phyloP scores from a whole-genome alignment of 139 green algal genomes.

The Raphidocelis subcapitata region DNA sequence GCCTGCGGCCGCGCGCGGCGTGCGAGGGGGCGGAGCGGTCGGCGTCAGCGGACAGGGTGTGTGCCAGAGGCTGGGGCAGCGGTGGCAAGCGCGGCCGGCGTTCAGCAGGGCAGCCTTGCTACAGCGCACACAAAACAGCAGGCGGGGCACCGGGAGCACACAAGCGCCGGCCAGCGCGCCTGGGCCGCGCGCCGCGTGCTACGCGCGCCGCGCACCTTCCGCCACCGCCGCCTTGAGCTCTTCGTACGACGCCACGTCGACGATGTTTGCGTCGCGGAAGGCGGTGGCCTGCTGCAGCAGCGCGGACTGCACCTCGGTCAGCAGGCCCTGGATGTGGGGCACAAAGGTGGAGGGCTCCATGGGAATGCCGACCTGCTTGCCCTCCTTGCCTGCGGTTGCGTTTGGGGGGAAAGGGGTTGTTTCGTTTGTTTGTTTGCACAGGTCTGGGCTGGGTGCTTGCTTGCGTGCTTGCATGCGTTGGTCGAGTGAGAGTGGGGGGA shows the following conservation, averaged over 20 bases:
- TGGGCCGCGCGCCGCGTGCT: neutral
- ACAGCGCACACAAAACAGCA: neutral
- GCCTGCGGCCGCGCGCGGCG: constrained; percentile 37
- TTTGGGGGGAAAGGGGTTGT: neutral
- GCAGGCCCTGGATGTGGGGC: constrained; percentile 34
- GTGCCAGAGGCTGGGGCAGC: no score
- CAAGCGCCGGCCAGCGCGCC: neutral
- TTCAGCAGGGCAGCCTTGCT: no score
- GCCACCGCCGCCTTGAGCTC: constrained; percentile 86
- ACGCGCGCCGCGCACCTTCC: constrained; percentile 37
- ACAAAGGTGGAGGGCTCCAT: constrained; percentile 69
- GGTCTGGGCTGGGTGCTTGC: no score
- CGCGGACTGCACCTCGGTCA: constrained; percentile 67
- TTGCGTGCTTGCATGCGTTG: neutral
- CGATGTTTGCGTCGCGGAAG: constrained; percentile 95
- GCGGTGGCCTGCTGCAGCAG: constrained; percentile 70
- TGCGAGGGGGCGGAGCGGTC: no score
- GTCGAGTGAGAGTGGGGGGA: neutral
- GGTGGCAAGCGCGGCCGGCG: no score
- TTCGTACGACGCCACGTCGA: constrained; percentile 91
- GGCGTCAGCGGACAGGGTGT: no score
- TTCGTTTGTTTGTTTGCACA: no score
- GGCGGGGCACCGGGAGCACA: neutral
- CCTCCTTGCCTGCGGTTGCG: constrained; percentile 81
- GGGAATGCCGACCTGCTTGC: constrained; percentile 90